Conservation (phyloP, 805 yeast genomes). For the Komagataella ulmi region DNA sequence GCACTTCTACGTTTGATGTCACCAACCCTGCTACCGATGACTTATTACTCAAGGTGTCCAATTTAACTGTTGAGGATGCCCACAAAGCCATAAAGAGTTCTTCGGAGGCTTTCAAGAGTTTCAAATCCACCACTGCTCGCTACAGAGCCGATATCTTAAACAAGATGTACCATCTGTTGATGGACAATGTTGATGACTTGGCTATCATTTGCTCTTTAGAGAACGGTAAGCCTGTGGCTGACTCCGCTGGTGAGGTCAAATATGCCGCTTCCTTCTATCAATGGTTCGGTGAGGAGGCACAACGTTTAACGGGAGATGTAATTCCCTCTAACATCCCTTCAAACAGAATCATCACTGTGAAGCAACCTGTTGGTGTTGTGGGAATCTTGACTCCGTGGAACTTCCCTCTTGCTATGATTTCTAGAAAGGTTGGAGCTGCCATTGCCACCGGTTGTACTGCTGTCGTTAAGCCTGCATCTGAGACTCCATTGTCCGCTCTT, state of each 20-base stretch:
- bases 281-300: conserved; percentile 83
- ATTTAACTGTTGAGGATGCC: conserved; percentile 33
- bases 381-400: conserved; percentile 80
- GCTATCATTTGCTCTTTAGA: conserved; percentile 54
- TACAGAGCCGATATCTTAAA: conserved; percentile 39
- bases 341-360: conserved; percentile 40
- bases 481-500: conserved; percentile 62
- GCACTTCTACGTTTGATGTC: conserved; percentile 43
- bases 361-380: conserved; percentile 74
- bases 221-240: conserved; percentile 63
- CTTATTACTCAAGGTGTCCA: conserved; percentile 40
- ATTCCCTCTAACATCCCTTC: conserved; percentile 38
- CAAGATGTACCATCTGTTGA: conserved; percentile 38
- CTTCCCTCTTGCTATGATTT: conserved; percentile 70
- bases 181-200: conserved; percentile 48
- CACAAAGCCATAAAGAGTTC: conserved; percentile 45
- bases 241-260: conserved; percentile 57
- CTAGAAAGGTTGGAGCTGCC: conserved; percentile 65
- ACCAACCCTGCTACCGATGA: conserved; percentile 61
- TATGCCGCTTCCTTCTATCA: conserved; percentile 70
- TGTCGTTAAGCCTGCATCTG: conserved; percentile 66
- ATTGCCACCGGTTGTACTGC: conserved; percentile 71
- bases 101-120: conserved; percentile 32
- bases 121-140: conserved; percentile 41
- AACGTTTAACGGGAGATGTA: conserved; percentile 53